These are phyloP conservation scores for Lithospermum erythrorhizon DNA, from an alignment of 257 asterid genomes.

Conservation along the genomic window DNA sequence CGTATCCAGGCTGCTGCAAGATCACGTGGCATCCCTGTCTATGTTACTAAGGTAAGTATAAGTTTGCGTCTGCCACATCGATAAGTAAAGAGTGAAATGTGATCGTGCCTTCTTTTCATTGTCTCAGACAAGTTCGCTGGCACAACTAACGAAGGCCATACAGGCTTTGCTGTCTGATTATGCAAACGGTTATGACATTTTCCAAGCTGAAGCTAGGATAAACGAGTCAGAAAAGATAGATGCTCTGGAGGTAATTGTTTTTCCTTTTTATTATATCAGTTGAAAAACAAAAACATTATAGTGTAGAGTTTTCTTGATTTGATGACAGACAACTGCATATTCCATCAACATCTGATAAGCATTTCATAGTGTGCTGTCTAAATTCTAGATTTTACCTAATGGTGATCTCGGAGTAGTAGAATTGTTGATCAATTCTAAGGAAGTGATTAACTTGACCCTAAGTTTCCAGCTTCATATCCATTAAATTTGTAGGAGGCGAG, in stretches of 20 bases:
- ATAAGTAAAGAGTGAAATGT: neutral
- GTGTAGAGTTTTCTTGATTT: neutral
- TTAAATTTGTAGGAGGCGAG: conserved; percentile 61
- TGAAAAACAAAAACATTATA: neutral
- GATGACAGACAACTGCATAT: too few relatives aligned
- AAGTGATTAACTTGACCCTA: neutral
- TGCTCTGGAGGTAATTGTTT: conserved; percentile 74
- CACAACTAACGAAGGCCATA: conserved; percentile 56
- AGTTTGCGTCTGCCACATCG: conserved; percentile 6
- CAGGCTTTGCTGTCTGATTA: conserved; percentile 48
- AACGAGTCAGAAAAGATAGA: conserved; percentile 70
- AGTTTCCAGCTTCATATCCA: neutral
- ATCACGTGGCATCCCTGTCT: conserved; percentile 79
- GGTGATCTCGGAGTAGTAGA: too few relatives aligned
- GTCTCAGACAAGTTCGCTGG: conserved; percentile 56
- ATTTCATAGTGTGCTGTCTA: neutral
- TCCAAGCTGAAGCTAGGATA: conserved; percentile 53
- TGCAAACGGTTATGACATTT: conserved; percentile 46
- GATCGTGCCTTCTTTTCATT: conserved; percentile 1
- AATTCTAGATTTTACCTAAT: too few relatives aligned
- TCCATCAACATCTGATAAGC: too few relatives aligned
- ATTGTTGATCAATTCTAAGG: too few relatives aligned
- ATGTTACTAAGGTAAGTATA: conserved; percentile 50
- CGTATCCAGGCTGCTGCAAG: conserved; percentile 91
- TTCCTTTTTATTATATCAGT: neutral